Evolutionary conservation across 169 alveolate species (phyloP).

Genomic region (Eimeria tenella): DNA sequence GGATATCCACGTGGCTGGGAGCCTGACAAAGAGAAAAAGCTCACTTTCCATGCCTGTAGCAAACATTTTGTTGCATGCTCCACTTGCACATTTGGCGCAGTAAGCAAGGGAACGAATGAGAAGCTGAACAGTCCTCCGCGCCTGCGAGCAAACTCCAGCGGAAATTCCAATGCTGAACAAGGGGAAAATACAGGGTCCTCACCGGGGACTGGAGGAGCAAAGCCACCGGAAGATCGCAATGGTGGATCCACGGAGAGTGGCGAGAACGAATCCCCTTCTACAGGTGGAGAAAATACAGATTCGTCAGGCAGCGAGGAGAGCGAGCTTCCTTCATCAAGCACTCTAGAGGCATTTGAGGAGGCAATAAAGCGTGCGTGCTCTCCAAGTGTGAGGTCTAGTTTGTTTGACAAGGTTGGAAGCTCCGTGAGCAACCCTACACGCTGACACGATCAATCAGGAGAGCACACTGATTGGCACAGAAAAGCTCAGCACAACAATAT

Average conservation of each 20-base stretch:
- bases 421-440: slow-evolving; percentile 11
- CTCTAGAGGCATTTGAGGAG: slow-evolving; percentile 37
- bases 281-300: not conserved
- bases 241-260: not conserved
- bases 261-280: not conserved
- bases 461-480: too few relatives aligned
- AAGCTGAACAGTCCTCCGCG: not conserved
- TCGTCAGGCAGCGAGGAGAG: not conserved
- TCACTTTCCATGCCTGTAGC: too few relatives aligned
- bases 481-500: too few relatives aligned
- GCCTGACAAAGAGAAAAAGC: too few relatives aligned
- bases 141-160: not conserved
- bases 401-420: not conserved
- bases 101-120: not conserved
- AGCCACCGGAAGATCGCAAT: not conserved
- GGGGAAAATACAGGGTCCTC: not conserved
- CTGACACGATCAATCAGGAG: too few relatives aligned
- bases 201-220: not conserved
- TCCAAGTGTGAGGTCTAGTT: not conserved
- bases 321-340: not conserved
- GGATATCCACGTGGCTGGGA: too few relatives aligned
- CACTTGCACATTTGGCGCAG: not conserved
- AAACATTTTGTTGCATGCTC: not conserved
- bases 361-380: slow-evolving; percentile 53
- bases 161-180: not conserved